These are phyloP conservation scores for Agrocybe praecox DNA, from an alignment of 768 basidiomycete species.

Conservation along the genomic window DNA sequence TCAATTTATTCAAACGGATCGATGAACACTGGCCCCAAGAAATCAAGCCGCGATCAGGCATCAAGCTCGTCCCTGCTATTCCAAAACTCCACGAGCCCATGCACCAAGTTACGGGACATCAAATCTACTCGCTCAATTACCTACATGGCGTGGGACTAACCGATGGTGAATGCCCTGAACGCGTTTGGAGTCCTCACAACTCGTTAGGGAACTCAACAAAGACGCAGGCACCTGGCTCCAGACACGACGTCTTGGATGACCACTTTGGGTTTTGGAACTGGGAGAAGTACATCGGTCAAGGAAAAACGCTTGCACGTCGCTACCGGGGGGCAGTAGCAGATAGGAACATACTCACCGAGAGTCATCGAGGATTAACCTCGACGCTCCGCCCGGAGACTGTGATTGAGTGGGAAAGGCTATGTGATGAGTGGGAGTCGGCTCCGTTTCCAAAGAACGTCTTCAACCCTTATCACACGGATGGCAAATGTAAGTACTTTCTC, in stretches of 20 bases:
- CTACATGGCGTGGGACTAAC: background rate
- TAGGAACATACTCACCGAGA: background rate
- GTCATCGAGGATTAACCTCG: background rate
- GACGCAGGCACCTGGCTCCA: background rate
- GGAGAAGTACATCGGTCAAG: background rate
- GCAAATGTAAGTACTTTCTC: background rate
- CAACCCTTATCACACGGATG: slow-evolving; percentile 1
- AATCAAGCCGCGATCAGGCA: background rate
- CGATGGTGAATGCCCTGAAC: slow-evolving; percentile 1
- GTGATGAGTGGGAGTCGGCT: slow-evolving; percentile 3
- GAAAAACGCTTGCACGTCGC: background rate
- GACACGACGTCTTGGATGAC: background rate
- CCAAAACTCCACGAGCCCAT: slow-evolving; percentile 1
- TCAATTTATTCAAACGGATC: background rate
- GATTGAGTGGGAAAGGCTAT: background rate
- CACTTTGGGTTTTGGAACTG: slow-evolving; percentile 4
- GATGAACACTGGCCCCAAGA: background rate
- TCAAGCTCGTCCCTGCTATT: background rate
- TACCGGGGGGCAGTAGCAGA: background rate
- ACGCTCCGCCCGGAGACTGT: background rate
- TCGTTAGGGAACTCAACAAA: background rate
- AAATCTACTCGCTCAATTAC: background rate
- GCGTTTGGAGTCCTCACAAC: background rate
- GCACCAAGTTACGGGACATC: background rate
- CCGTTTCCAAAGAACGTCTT: background rate